Evolutionary conservation across 2,329 filamentous ascomycete genomes (phyloP).

Genomic region (Chaetothyriales sp.): DNA sequence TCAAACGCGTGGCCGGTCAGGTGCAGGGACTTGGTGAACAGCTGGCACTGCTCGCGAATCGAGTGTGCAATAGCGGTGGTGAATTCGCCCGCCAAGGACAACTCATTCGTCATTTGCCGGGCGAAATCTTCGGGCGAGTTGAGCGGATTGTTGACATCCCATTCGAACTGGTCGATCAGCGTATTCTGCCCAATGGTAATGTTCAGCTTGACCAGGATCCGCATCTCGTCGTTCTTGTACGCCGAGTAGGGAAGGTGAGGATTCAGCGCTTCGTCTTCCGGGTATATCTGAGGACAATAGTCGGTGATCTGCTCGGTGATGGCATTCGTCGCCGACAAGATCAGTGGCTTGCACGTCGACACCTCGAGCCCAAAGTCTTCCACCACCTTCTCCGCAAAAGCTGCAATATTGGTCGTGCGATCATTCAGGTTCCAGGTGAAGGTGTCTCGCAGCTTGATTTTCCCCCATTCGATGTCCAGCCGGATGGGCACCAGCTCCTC

Average conservation of each 20-base stretch:
- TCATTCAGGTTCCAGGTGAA: constrained; percentile 99
- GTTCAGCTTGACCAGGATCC: constrained; percentile 86
- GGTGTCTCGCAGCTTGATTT: constrained; percentile 87
- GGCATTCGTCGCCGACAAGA: constrained; percentile 52
- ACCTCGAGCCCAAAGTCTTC: constrained; percentile 72
- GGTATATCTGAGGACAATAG: constrained; percentile 82
- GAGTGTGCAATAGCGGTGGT: constrained; percentile 95
- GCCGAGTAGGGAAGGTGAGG: constrained; percentile 79
- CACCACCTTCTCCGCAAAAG: constrained; percentile 78
- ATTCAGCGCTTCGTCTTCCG: constrained; percentile 81
- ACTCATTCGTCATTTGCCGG: constrained; percentile 70
- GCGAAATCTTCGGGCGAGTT: constrained; percentile 96
- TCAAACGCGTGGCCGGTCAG: constrained; percentile 91
- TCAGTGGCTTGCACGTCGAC: constrained; percentile 42
- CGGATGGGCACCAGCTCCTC: constrained; percentile 87
- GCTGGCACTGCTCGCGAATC: constrained; percentile 87
- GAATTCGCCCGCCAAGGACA: constrained; percentile 88
- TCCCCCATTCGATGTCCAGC: constrained; percentile 88
- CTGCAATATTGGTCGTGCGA: constrained; percentile 60
- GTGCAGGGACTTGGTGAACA: constrained; percentile 88
- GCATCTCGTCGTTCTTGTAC: constrained; percentile 99
- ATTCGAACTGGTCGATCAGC: constrained; percentile 93
- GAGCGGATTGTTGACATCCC: constrained; percentile 90
- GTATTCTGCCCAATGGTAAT: constrained; percentile 95
- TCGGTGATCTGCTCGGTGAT: constrained; percentile 84